Conservation (phyloP, 805 yeast genomes). For the Spathaspora gorwiae region DNA sequence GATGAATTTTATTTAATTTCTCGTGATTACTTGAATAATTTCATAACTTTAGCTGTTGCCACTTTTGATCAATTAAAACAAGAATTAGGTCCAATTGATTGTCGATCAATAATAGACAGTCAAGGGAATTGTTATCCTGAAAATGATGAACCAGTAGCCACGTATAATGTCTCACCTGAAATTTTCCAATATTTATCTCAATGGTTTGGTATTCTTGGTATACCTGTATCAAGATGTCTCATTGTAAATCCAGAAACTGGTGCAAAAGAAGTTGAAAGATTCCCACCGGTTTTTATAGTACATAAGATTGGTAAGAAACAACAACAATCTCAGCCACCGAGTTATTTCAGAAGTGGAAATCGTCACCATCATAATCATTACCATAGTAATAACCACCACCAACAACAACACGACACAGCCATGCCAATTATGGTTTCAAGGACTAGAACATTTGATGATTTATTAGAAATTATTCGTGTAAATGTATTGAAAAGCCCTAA, state of each 20-base stretch:
- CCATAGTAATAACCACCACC: neutral
- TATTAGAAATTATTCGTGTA: constrained; percentile 23
- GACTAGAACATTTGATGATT: constrained; percentile 30
- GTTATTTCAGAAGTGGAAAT: constrained; percentile 2
- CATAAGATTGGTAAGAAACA: constrained; percentile 25
- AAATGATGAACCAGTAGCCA: constrained; percentile 12
- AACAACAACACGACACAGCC: constrained; percentile 3
- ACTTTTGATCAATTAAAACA: constrained; percentile 23
- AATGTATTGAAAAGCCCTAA: constrained; percentile 17
- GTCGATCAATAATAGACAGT: constrained; percentile 39
- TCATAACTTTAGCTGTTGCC: constrained; percentile 29
- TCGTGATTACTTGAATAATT: constrained; percentile 37
- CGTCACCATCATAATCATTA: constrained; percentile 5
- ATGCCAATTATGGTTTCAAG: constrained; percentile 23
- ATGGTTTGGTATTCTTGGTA: constrained; percentile 52
- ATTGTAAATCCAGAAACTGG: constrained; percentile 22
- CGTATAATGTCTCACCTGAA: constrained; percentile 33
- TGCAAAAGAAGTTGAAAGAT: constrained; percentile 27
- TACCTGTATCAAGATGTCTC: constrained; percentile 29
- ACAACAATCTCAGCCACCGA: constrained; percentile 1
- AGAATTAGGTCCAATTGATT: constrained; percentile 46
- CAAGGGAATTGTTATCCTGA: constrained; percentile 38
- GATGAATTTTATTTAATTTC: constrained; percentile 48
- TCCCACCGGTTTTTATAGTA: constrained; percentile 32
- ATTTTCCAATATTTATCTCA: constrained; percentile 41